Evolutionary conservation across 768 basidiomycete genomes (phyloP).

Genomic region (Mycena venus): DNA sequence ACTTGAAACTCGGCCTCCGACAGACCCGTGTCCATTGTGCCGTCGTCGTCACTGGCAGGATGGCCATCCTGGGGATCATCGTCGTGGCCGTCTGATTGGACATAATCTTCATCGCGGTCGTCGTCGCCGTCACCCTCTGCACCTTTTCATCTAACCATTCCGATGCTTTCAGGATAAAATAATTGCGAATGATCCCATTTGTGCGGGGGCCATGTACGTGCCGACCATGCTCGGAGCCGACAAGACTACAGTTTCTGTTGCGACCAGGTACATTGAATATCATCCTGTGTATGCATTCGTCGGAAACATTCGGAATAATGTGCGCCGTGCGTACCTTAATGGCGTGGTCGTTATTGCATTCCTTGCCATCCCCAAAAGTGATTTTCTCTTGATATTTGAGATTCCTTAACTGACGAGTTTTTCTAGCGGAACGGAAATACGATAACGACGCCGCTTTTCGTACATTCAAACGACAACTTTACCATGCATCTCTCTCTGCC

Average conservation of each 20-base stretch:
- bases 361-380: conserved; percentile 46
- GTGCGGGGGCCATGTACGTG: neutral
- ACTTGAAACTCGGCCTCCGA: neutral
- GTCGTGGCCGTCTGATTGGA: neutral
- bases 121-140: neutral
- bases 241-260: conserved; percentile 42
- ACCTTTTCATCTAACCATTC: no score
- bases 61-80: neutral
- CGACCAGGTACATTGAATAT: no score
- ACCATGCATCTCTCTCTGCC: no score
- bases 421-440: conserved; percentile 17
- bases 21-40: neutral
- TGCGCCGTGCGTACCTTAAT: conserved; percentile 35
- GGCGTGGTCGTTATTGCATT: conserved; percentile 39
- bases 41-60: neutral
- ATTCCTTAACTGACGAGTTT: neutral
- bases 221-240: conserved; percentile 37
- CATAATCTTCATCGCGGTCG: neutral
- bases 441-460: neutral
- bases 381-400: no score
- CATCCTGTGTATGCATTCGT: conserved; percentile 37
- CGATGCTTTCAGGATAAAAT: conserved; percentile 22
- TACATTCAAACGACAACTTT: no score
- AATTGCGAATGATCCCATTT: neutral
- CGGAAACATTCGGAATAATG: conserved; percentile 36